Conservation (phyloP, 2,329 filamentous ascomycete genomes). For the Exophiala viscosa region DNA sequence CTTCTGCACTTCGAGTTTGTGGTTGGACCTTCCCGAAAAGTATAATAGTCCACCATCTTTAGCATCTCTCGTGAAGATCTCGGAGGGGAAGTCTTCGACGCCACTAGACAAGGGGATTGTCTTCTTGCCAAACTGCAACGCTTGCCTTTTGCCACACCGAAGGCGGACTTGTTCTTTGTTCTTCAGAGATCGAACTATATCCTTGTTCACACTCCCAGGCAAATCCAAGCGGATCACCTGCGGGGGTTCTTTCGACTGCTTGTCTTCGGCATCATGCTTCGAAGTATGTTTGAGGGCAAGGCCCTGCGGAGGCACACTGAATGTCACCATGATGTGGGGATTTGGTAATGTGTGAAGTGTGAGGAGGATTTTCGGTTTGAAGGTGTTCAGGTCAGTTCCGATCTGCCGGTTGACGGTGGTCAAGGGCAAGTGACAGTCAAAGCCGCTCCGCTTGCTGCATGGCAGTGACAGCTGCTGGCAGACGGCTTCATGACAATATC, state of each 20-base stretch:
- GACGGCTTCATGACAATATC: constrained; percentile 19
- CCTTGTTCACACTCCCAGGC: constrained; percentile 42
- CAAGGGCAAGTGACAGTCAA: constrained; percentile 11
- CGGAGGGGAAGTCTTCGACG: constrained; percentile 53
- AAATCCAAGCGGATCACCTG: constrained; percentile 49
- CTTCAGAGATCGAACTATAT: constrained; percentile 43
- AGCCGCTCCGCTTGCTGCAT: constrained; percentile 16
- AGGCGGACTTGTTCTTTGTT: constrained; percentile 43
- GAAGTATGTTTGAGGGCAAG: constrained; percentile 11
- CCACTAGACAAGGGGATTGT: constrained; percentile 53
- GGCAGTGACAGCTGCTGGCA: constrained; percentile 20
- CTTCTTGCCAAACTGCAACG: constrained; percentile 57
- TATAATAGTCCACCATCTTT: constrained; percentile 47
- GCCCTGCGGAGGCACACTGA: constrained; percentile 22
- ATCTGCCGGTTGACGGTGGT: constrained; percentile 2
- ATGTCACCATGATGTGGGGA: constrained; percentile 19
- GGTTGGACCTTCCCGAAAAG: constrained; percentile 56
- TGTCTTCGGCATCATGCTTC: constrained; percentile 4
- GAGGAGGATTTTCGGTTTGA: constrained; percentile 1
- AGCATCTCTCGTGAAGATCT: constrained; percentile 51
- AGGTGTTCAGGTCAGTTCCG: constrained; percentile 8
- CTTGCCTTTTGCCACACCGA: constrained; percentile 49
- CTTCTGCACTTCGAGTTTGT: constrained; percentile 54
- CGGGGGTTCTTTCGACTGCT: constrained; percentile 30
- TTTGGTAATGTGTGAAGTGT: background rate